These are phyloP conservation scores for Sphagnum contortum DNA, from an alignment of 225 moss, liverwort and hornwort species.

Conservation along the genomic window DNA sequence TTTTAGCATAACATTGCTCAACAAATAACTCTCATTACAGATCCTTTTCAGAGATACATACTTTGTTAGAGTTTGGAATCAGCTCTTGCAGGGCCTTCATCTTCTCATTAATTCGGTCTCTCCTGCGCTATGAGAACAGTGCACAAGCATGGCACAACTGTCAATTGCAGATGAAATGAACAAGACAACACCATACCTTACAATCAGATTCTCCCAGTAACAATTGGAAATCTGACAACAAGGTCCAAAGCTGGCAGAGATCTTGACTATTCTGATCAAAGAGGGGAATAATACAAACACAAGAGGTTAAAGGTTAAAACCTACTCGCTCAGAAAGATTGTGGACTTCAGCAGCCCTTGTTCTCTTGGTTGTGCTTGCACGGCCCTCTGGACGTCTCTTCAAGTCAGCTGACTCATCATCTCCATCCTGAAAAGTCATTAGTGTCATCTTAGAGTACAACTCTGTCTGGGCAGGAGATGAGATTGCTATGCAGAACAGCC, in stretches of 20 bases:
- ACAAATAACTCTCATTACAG: no score
- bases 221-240: no score
- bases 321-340: conserved; percentile 88
- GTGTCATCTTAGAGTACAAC: no score
- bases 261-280: no score
- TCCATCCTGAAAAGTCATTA: conserved; percentile 39
- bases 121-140: conserved; percentile 47
- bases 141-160: no score
- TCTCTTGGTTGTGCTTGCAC: conserved; percentile 60
- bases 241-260: no score
- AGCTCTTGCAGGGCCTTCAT: conserved; percentile 92
- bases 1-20: no score
- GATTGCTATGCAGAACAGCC: neutral
- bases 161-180: no score
- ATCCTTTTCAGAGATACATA: conserved; percentile 5
- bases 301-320: conserved; percentile 22
- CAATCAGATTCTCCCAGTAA: no score
- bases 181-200: no score
- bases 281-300: no score
- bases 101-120: conserved; percentile 93
- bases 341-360: conserved; percentile 99
- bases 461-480: no score
- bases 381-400: conserved; percentile 56
- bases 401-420: conserved; percentile 75
- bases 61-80: conserved; percentile 97